Base-by-base conservation (phyloP, 2,329 filamentous ascomycete species). In the Grosmannia huntii region DNA sequence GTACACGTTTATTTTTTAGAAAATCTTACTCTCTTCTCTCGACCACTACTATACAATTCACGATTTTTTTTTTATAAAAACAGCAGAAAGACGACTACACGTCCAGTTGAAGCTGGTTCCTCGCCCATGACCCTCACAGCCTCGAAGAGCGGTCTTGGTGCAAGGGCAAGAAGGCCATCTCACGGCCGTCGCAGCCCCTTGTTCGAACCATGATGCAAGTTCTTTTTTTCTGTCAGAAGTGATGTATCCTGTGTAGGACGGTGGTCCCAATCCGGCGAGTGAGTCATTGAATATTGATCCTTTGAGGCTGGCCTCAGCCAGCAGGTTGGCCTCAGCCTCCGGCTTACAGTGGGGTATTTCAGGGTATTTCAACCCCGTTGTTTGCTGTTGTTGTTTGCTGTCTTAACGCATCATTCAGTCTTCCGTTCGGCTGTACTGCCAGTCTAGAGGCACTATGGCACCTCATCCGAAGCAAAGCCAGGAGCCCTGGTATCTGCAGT, bases 401-500 rank as follows among this genome's bases (percentile, higher is more conserved):
- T n/a, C n/a, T n/a, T n/a, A n/a, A n/a, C n/a, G n/a, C n/a, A n/a
- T n/a, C n/a, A n/a, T n/a, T n/a, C n/a, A n/a, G n/a, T n/a, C n/a
- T n/a, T n/a, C n/a, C n/a, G n/a, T n/a, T n/a, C n/a, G n/a, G n/a
- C n/a, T n/a, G n/a, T n/a, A n/a, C n/a, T n/a, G n/a, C n/a, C n/a
- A n/a, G n/a, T n/a, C n/a, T n/a, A 36, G 33, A 36, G 5, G 36
- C 36, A 55, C 12, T 23, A 55, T 48, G 53, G 38, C 23, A 21
- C 9, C 21, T 12, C 11, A 16, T 14, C 33, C n/a, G n/a, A n/a
- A 41, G 16, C 38, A 41, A 14, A 19, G 19, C 14, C 44, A 49
- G n/a, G 54, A 64, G 21, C 65, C 67, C 19, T 76, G 73, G 71
- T 75, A 72, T 61, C 68, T 76, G 55, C 68, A 68, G 57, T 69